Evolutionary conservation across 2,329 filamentous ascomycete genomes (phyloP).

Genomic region (Fusarium sp.): DNA sequence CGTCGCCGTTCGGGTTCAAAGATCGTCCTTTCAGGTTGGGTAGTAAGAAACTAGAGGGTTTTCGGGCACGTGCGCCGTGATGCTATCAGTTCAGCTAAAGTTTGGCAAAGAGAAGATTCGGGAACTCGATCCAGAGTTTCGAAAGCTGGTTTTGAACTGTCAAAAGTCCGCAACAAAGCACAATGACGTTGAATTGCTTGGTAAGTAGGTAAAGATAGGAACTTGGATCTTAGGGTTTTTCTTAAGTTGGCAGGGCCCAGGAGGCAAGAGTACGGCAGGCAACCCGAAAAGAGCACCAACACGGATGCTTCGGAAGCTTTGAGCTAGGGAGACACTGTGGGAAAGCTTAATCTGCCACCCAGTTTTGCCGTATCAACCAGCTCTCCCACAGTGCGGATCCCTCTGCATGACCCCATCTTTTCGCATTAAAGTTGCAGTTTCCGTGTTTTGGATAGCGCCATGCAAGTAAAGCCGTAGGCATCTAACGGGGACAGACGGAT

Average conservation of each 20-base stretch:
- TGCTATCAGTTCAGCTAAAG: background rate
- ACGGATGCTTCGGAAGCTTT: slow-evolving; percentile 34
- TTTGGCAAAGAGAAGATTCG: background rate
- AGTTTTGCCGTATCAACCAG: background rate
- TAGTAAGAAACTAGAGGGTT: background rate
- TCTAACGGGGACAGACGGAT: background rate
- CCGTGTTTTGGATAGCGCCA: background rate
- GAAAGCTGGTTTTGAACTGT: background rate
- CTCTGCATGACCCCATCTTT: background rate
- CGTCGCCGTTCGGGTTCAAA: background rate
- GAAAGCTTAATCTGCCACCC: background rate
- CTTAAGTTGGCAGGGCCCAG: background rate
- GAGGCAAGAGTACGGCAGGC: background rate
- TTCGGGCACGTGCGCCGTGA: slow-evolving; percentile 4
- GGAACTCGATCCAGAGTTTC: background rate
- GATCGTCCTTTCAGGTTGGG: background rate
- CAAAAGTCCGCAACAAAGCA: background rate
- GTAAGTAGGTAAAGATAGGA: background rate
- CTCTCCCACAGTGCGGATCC: background rate
- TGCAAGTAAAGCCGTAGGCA: background rate
- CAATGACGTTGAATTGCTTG: background rate
- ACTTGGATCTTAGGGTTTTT: slow-evolving; percentile 1
- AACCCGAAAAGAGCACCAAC: slow-evolving; percentile 10
- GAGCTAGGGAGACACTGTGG: background rate
- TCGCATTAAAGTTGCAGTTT: background rate